Percentiles rank a stretch among this genome's conserved stretches.
Conservation (phyloP, 1,284 basidiomycete genomes). For the Veloporphyrellus conicus region DNA sequence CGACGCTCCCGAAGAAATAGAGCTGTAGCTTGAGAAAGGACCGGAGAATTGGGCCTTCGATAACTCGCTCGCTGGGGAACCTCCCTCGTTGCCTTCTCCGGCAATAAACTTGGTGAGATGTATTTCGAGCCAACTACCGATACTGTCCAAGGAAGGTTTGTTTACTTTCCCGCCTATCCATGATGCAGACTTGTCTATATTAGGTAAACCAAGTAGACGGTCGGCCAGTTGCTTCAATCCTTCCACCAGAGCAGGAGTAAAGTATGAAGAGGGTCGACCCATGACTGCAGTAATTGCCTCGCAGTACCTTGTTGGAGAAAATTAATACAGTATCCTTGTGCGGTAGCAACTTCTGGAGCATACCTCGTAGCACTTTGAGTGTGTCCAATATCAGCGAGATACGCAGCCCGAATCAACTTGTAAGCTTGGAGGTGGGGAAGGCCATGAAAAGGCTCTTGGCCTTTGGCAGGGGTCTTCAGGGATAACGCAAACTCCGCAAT, state of each 20-base stretch:
- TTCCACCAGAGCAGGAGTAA: conserved; percentile 62
- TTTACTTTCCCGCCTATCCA: conserved; percentile 80
- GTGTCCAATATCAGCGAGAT: conserved; percentile 78
- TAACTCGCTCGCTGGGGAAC: conserved; percentile 37
- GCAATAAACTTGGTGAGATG: conserved; percentile 95
- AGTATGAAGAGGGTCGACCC: conserved; percentile 63
- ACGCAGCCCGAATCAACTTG: conserved; percentile 75
- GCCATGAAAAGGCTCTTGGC: conserved; percentile 81
- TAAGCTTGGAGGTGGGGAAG: conserved; percentile 88
- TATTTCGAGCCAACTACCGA: conserved; percentile 93
- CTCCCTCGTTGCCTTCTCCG: conserved; percentile 66
- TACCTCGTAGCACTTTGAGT: conserved; percentile 70
- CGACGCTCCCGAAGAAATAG: conserved; percentile 79
- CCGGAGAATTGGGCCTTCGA: conserved; percentile 55
- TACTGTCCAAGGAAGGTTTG: conserved; percentile 87
- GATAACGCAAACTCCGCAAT: conserved; percentile 90
- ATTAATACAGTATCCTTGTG: conserved; percentile 10
- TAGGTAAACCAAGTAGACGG: conserved; percentile 73
- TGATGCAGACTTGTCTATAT: conserved; percentile 67
- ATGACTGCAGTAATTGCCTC: conserved; percentile 80
- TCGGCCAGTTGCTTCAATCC: conserved; percentile 81
- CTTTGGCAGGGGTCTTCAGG: conserved; percentile 68
- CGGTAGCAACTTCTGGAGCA: conserved; percentile 15
- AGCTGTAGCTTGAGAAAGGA: conserved; percentile 91
- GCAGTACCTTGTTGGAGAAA: conserved; percentile 69